These are phyloP conservation scores for Chytridium lagenaria DNA, from an alignment of 371 early-diverging fungal genomes.

Conservation along the genomic window DNA sequence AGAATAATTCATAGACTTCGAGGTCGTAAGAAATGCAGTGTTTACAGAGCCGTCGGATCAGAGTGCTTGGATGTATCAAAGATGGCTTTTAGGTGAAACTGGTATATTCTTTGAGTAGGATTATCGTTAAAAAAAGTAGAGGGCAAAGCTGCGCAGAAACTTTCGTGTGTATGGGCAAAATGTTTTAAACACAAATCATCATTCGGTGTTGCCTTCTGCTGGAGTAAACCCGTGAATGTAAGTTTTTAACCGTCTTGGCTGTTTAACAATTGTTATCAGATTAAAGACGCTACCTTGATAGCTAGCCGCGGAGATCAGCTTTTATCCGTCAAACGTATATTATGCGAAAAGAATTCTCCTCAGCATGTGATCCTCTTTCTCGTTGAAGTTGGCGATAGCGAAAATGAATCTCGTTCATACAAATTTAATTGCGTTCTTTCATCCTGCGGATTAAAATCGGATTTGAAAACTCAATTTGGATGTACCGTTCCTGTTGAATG, in stretches of 20 bases:
- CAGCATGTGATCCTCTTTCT: too few relatives aligned
- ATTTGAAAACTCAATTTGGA: too few relatives aligned
- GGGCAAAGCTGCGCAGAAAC: background rate
- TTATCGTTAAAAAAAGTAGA: background rate
- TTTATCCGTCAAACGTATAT: too few relatives aligned
- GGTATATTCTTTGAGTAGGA: conserved; percentile 40
- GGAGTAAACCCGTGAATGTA: conserved; percentile 6
- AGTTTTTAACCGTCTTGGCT: conserved; percentile 12
- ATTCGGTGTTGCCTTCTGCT: background rate
- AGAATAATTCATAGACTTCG: conserved; percentile 63
- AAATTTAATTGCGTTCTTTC: too few relatives aligned
- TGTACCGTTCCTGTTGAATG: too few relatives aligned
- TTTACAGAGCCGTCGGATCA: conserved; percentile 97
- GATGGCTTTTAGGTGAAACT: conserved; percentile 79
- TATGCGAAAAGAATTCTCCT: too few relatives aligned
- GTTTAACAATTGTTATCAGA: too few relatives aligned
- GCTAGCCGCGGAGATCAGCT: too few relatives aligned
- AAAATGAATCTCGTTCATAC: too few relatives aligned
- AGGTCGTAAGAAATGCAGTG: conserved; percentile 83
- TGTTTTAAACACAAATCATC: background rate
- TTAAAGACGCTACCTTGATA: too few relatives aligned
- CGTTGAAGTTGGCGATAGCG: too few relatives aligned
- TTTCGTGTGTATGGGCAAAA: background rate
- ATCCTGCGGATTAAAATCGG: too few relatives aligned
- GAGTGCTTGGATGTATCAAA: conserved; percentile 93